These are phyloP conservation scores for Arthroderma sp. DNA, from an alignment of 2,329 filamentous ascomycete genomes.

Conservation along the genomic window DNA sequence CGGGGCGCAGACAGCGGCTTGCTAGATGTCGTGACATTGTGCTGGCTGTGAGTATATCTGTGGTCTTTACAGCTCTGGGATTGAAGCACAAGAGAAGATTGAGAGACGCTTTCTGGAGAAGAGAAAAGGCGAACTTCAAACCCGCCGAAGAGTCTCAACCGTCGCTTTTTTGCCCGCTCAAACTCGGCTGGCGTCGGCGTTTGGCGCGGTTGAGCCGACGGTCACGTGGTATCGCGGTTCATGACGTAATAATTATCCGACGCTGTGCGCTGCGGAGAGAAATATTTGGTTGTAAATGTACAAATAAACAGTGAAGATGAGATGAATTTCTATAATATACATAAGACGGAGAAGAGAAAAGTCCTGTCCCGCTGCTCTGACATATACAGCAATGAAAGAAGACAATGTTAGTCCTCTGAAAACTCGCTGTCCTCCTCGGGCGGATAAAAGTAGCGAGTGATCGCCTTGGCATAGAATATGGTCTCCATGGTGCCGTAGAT, in stretches of 20 bases:
- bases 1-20: slow-evolving; percentile 8
- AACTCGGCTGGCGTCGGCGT: slow-evolving; percentile 20
- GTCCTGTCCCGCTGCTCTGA: too few species aligned
- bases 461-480: slow-evolving; percentile 5
- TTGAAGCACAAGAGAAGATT: too few species aligned
- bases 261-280: too few species aligned
- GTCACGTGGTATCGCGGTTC: slow-evolving; percentile 1
- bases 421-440: background rate
- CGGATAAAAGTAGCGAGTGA: slow-evolving; percentile 4
- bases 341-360: too few species aligned
- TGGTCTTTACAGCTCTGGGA: too few species aligned
- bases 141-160: too few species aligned
- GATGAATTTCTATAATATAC: too few species aligned
- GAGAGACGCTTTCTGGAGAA: background rate
- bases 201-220: background rate
- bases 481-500: slow-evolving; percentile 4
- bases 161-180: slow-evolving; percentile 1
- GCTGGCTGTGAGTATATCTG: background rate
- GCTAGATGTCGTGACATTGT: slow-evolving; percentile 14
- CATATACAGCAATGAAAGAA: too few species aligned
- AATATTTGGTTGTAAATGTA: too few species aligned
- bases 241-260: background rate
- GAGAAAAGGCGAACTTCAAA: background rate
- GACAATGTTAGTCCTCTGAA: too few species aligned
- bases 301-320: too few species aligned